phyloP scores from a whole-genome alignment of 352 stramenopile species.

The Phytophthora cryptogea region DNA sequence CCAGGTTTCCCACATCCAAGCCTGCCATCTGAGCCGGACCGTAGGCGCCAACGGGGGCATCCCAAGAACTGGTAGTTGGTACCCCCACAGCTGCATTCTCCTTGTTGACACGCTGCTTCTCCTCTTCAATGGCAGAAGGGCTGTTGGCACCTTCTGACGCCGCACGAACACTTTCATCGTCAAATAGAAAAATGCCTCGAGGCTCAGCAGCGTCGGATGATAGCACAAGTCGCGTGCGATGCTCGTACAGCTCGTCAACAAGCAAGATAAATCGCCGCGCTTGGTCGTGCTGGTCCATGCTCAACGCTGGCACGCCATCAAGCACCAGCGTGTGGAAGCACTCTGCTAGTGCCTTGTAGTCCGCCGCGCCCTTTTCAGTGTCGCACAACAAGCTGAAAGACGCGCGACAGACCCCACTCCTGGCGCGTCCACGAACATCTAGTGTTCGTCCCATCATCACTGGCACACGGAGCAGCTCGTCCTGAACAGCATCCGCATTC shows the following conservation, averaged over 20 bases:
- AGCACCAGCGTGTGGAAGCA: constrained; percentile 93
- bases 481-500: constrained; percentile 8
- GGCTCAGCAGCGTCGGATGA: constrained; percentile 48
- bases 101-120: constrained; percentile 47
- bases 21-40: constrained; percentile 64
- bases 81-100: constrained; percentile 58
- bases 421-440: constrained; percentile 41
- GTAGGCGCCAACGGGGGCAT: constrained; percentile 57
- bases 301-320: constrained; percentile 84
- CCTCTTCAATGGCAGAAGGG: constrained; percentile 31
- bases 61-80: constrained; percentile 69
- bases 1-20: constrained; percentile 64
- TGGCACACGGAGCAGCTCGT: constrained; percentile 50
- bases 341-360: constrained; percentile 95
- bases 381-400: constrained; percentile 96
- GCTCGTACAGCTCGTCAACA: constrained; percentile 97
- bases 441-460: constrained; percentile 84
- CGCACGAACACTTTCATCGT: constrained; percentile 42
- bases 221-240: constrained; percentile 60
- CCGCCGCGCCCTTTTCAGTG: constrained; percentile 91
- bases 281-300: constrained; percentile 89
- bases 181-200: constrained; percentile 73
- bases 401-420: constrained; percentile 62
- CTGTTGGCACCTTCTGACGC: constrained; percentile 33
- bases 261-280: constrained; percentile 97